Evolutionary conservation across 768 basidiomycete species (phyloP).

Genomic region (Leccinum disarticulatum): DNA sequence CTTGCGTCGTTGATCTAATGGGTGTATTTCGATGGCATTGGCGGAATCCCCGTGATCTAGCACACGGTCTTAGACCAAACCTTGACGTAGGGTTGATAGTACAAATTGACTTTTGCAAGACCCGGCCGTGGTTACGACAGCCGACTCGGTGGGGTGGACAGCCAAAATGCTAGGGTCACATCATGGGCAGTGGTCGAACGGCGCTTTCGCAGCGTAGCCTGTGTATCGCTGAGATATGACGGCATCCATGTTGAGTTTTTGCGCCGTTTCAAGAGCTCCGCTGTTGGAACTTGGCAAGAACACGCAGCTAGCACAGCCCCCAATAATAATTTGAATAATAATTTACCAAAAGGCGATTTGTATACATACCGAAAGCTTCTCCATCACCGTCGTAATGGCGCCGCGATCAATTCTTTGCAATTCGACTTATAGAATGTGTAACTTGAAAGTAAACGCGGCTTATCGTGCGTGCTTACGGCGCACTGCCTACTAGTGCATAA

Average conservation of each 20-base stretch:
- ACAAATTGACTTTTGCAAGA: background rate
- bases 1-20: background rate
- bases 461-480: background rate
- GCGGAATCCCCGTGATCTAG: background rate
- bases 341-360: background rate
- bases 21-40: background rate
- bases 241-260: background rate
- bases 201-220: background rate
- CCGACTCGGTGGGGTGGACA: background rate
- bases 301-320: too few relatives aligned
- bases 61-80: too few relatives aligned
- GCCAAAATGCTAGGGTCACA: background rate
- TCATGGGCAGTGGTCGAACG: background rate
- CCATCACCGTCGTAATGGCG: background rate
- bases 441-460: background rate
- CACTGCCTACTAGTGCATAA: background rate
- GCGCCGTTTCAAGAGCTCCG: too few relatives aligned
- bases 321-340: too few relatives aligned
- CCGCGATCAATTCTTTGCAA: background rate
- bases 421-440: background rate
- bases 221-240: background rate
- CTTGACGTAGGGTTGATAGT: background rate
- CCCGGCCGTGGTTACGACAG: background rate
- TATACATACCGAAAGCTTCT: background rate
- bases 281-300: too few relatives aligned